phyloP scores from a whole-genome alignment of 192 early-diverging fungal species.

The Backusella mclennaniae region DNA sequence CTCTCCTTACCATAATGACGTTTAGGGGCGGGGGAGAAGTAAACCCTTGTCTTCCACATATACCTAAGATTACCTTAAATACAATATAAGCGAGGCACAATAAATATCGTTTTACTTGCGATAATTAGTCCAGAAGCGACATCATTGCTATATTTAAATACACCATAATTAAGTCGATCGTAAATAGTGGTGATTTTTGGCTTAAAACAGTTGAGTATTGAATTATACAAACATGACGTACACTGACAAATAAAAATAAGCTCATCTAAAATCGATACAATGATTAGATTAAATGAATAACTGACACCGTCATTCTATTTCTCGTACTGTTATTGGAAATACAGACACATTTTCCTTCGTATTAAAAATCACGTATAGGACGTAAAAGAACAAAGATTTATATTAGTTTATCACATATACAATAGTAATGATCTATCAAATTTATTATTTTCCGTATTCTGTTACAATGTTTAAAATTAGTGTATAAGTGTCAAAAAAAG shows the following conservation, averaged over 20 bases:
- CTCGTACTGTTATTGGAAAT: too few relatives aligned
- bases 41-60: too few relatives aligned
- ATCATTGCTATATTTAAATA: not conserved
- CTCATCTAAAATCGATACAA: too few relatives aligned
- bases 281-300: not conserved
- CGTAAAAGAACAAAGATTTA: too few relatives aligned
- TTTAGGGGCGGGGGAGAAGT: not conserved
- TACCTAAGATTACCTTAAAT: too few relatives aligned
- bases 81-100: too few relatives aligned
- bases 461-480: not conserved
- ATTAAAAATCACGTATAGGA: too few relatives aligned
- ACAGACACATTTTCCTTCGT: too few relatives aligned
- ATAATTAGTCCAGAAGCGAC: not conserved
- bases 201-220: too few relatives aligned
- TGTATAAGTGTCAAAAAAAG: not conserved
- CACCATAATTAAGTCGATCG: too few relatives aligned
- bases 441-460: slow-evolving; percentile 3
- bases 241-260: not conserved
- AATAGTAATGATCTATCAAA: slow-evolving; percentile 6
- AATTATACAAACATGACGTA: too few relatives aligned
- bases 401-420: not conserved
- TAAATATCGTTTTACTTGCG: too few relatives aligned
- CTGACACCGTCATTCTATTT: not conserved
- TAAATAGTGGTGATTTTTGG: not conserved
- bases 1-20: not conserved